Conservation (phyloP, 768 basidiomycete species). For the Naganishia friedmannii region DNA sequence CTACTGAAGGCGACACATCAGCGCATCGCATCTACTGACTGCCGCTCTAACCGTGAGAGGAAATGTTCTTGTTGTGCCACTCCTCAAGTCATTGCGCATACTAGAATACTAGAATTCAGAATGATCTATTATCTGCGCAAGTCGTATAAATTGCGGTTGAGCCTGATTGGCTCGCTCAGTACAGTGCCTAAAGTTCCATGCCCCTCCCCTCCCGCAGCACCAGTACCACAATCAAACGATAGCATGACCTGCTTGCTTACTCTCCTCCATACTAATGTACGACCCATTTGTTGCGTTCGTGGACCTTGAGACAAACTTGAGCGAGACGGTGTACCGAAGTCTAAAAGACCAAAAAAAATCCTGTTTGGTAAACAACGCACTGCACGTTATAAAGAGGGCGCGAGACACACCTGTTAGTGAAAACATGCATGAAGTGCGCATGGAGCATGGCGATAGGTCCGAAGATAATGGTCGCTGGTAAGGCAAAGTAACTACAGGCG, state of each 20-base stretch:
- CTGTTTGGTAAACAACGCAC: not conserved
- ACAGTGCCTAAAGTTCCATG: no score
- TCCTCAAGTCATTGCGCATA: no score
- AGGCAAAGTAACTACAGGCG: constrained; percentile 31
- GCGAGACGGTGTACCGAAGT: constrained; percentile 35
- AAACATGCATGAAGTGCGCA: constrained; percentile 45
- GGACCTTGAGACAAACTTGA: constrained; percentile 27
- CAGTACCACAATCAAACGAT: constrained; percentile 3
- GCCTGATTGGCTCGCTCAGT: no score
- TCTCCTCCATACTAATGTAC: constrained; percentile 7
- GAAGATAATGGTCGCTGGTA: constrained; percentile 42
- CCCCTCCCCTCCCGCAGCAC: no score
- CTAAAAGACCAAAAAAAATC: not conserved
- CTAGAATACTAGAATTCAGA: no score
- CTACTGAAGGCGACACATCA: no score
- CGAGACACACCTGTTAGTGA: constrained; percentile 37
- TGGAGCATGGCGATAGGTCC: constrained; percentile 44
- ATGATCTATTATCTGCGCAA: no score
- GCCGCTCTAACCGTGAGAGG: no score
- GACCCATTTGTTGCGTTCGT: not conserved
- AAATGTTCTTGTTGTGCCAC: no score
- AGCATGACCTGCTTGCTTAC: constrained; percentile 4
- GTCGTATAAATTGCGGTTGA: no score
- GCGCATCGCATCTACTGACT: no score
- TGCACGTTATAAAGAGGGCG: not conserved